Percentiles rank a stretch among this genome's conserved stretches.
phyloP scores from a whole-genome alignment of 2,329 filamentous ascomycete genomes.

The Cladosporium sp. region DNA sequence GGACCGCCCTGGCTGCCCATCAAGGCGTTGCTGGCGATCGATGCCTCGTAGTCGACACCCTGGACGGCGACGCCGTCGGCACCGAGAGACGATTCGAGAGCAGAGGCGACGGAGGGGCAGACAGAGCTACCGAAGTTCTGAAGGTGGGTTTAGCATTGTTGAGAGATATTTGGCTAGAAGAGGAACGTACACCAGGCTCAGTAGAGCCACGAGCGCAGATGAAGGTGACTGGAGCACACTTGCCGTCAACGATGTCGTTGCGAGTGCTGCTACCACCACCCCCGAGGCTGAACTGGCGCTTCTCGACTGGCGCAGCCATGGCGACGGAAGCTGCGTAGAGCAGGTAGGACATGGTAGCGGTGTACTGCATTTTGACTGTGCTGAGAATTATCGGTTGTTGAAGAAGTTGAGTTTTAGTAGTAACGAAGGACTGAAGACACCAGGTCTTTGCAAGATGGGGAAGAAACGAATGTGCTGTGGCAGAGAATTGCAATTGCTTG shows the following conservation, averaged over 20 bases:
- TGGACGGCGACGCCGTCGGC: slow-evolving; percentile 47
- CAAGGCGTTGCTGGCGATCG: slow-evolving; percentile 18
- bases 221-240: slow-evolving; percentile 47
- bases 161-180: not conserved
- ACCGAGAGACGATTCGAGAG: slow-evolving; percentile 40
- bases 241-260: slow-evolving; percentile 20
- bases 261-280: slow-evolving; percentile 19
- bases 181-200: slow-evolving; percentile 36
- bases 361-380: slow-evolving; percentile 19
- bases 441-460: not conserved
- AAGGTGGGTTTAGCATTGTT: not conserved
- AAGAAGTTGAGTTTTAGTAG: not conserved
- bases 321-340: slow-evolving; percentile 18
- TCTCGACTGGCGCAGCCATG: slow-evolving; percentile 16
- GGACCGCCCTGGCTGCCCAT: slow-evolving; percentile 21
- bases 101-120: slow-evolving; percentile 50
- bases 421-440: not conserved
- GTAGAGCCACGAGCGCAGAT: slow-evolving; percentile 56
- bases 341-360: slow-evolving; percentile 16
- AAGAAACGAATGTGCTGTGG: not conserved
- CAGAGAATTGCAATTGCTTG: not conserved
- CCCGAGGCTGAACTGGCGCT: slow-evolving; percentile 10
- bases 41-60: slow-evolving; percentile 52
- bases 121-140: slow-evolving; percentile 47
- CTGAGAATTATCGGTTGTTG: not conserved